phyloP scores from a whole-genome alignment of 1,284 basidiomycete genomes.

The Boletus mariae region DNA sequence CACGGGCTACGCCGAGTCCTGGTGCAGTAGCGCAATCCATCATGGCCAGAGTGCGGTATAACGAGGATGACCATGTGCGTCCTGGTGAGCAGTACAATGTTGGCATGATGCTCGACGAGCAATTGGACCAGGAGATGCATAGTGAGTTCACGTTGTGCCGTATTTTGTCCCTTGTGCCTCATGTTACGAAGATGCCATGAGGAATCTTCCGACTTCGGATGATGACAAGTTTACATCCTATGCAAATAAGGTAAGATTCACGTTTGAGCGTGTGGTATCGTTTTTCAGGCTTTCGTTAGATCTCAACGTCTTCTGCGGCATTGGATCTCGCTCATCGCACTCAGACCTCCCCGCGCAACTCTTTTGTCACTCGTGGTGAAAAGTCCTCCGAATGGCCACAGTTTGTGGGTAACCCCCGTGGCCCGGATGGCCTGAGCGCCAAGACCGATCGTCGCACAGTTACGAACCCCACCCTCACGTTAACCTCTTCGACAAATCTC shows the following conservation, averaged over 20 bases:
- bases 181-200: constrained; percentile 72
- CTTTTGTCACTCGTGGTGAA: constrained; percentile 57
- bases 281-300: constrained; percentile 36
- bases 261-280: not conserved
- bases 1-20: constrained; percentile 49
- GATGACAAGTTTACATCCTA: constrained; percentile 80
- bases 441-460: constrained; percentile 63
- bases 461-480: constrained; percentile 66
- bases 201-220: constrained; percentile 86
- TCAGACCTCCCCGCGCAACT: constrained; percentile 70
- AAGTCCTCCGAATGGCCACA: constrained; percentile 93
- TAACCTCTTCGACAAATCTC: constrained; percentile 54
- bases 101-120: constrained; percentile 86
- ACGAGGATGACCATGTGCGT: constrained; percentile 51
- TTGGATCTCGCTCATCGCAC: constrained; percentile 89
- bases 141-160: constrained; percentile 49
- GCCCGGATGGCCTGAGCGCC: constrained; percentile 50
- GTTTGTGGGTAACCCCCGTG: constrained; percentile 64
- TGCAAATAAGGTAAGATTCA: constrained; percentile 58
- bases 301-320: constrained; percentile 89
- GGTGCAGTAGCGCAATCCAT: constrained; percentile 48
- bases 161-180: constrained; percentile 11
- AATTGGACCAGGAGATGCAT: constrained; percentile 87
- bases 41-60: constrained; percentile 45
- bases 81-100: constrained; percentile 67